These are phyloP conservation scores for Hypoxylon rickii DNA, from an alignment of 495 filamentous ascomycete species.

Conservation along the genomic window DNA sequence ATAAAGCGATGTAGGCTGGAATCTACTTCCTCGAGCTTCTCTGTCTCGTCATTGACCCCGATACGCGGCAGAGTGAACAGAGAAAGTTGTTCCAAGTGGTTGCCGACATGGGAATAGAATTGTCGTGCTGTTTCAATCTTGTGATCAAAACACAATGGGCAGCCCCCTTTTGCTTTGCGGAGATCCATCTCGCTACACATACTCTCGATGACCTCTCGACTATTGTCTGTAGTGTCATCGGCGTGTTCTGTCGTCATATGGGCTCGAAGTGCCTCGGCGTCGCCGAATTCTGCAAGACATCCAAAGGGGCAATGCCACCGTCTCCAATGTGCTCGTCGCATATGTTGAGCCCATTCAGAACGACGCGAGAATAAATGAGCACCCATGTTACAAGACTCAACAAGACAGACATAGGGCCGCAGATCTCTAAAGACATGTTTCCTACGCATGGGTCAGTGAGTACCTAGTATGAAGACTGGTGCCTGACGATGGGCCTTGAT, in stretches of 20 bases:
- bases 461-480: background rate
- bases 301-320: background rate
- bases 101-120: background rate
- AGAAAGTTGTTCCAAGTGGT: background rate
- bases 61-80: background rate
- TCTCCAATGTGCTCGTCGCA: background rate
- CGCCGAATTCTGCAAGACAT: background rate
- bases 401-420: conserved; percentile 33
- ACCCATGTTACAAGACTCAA: background rate
- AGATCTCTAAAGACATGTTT: conserved; percentile 37
- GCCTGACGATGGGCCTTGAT: background rate
- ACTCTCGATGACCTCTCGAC: background rate
- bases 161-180: background rate
- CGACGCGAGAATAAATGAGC: background rate
- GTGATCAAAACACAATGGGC: background rate
- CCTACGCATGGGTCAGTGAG: background rate
- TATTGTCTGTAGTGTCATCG: background rate
- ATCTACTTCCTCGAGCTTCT: background rate
- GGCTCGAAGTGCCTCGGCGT: background rate
- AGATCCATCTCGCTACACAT: background rate
- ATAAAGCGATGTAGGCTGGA: no score
- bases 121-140: background rate
- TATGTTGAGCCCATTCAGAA: background rate
- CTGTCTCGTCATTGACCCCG: background rate
- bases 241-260: background rate